Evolutionary conservation across 805 yeast species (phyloP).

Genomic region (Candida succiphila): DNA sequence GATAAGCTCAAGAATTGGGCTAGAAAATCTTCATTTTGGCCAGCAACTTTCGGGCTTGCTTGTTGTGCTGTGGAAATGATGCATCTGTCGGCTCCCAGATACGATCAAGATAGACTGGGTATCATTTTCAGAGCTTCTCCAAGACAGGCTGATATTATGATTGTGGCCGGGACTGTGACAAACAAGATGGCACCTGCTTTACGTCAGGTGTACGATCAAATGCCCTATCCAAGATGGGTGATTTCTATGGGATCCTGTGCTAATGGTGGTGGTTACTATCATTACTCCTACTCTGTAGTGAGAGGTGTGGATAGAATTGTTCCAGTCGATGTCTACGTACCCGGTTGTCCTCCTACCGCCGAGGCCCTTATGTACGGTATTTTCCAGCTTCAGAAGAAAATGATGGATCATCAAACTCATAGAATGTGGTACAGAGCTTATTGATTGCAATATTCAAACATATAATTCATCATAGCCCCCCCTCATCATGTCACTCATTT

Average conservation of each 20-base stretch:
- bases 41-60: constrained; percentile 84
- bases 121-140: constrained; percentile 92
- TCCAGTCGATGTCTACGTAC: constrained; percentile 85
- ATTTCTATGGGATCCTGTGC: constrained; percentile 93
- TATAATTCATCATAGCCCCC: too few relatives aligned
- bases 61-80: constrained; percentile 95
- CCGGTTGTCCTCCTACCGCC: constrained; percentile 89
- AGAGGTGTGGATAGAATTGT: constrained; percentile 85
- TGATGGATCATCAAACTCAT: constrained; percentile 72
- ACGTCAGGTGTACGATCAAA: constrained; percentile 88
- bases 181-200: constrained; percentile 91
- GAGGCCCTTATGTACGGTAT: constrained; percentile 90
- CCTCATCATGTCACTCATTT: too few relatives aligned
- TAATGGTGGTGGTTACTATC: constrained; percentile 90
- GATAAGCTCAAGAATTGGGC: constrained; percentile 88
- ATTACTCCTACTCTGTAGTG: constrained; percentile 80
- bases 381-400: constrained; percentile 82
- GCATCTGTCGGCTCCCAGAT: constrained; percentile 87
- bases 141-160: constrained; percentile 86
- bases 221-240: constrained; percentile 94
- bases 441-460: constrained; percentile 4
- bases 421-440: constrained; percentile 75
- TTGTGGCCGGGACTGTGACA: constrained; percentile 86
- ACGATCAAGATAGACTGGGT: constrained; percentile 88
- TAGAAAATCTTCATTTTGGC: constrained; percentile 88